Base-by-base conservation (phyloP, 495 filamentous ascomycete genomes). In the Hypoxylon subgilvum region DNA sequence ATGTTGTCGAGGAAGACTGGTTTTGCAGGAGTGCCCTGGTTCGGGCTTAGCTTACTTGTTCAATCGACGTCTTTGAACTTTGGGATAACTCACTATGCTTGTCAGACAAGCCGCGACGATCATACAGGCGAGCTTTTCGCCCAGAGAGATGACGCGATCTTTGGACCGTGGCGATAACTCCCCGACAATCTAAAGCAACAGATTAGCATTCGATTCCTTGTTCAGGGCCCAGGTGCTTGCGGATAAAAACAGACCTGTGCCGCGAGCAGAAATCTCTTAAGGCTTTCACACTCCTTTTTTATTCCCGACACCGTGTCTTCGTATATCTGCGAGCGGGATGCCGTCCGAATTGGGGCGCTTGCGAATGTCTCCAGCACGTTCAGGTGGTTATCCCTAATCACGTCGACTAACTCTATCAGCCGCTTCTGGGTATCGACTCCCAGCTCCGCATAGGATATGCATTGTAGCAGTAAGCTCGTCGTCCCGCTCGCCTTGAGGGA, bases 41-140 rank as follows among this genome's bases (percentile, higher is more conserved):
- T 22, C 0, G 19, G 21, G 22, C 12, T 64, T 40, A 51, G 49
- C n/a, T 51, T n/a, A n/a, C 23, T 32, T n/a, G 13, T 23, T 10
- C 27, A 17, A 30, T 13, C 5, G 21, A 22, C 3, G 45, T 48
- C 41, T 52, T 12, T 17, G 25, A 3, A 22, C 27, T 28, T 13
- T 9, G 19, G 39, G 10, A n/a, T 8, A 48, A 63, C 69, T 61
- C 52, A 75, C 73, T 35, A 61, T 70, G 38, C 36, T 67, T 23
- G 50, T 69, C 16, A 76, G 52, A 41, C 69, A 72, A 18, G 70
- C 69, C 14, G 68, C 69, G 4, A 74, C 67, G 7, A 73, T 68
- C 31, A 72, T 66, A 27, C 61, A 73, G 13, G 73, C 58, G 8
- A 76, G 44, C 46, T 69, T 73, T 44, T 76, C 73, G 22, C 73